Evolutionary conservation across 768 basidiomycete species (phyloP).

Genomic region (Pulveroboletus sp.): DNA sequence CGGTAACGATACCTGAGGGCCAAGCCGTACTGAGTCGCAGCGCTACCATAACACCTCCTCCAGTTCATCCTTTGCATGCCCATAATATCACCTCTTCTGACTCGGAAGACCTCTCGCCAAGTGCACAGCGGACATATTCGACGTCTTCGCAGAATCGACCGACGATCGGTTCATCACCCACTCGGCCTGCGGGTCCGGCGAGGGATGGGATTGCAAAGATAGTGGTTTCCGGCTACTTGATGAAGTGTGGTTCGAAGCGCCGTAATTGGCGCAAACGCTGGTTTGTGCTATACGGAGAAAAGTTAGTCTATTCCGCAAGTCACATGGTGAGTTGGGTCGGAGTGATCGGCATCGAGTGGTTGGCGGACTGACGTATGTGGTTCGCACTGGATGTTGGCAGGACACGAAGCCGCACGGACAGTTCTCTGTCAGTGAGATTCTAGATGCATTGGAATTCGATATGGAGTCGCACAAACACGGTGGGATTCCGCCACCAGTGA

Average conservation of each 20-base stretch:
- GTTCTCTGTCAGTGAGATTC: constrained; percentile 78
- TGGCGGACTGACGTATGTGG: constrained; percentile 7
- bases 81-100: constrained; percentile 71
- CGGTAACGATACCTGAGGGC: constrained; percentile 49
- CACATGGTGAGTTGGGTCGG: constrained; percentile 76
- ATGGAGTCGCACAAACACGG: constrained; percentile 52
- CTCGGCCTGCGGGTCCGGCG: constrained; percentile 31
- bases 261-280: constrained; percentile 96
- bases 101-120: constrained; percentile 66
- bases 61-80: constrained; percentile 38
- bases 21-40: constrained; percentile 28
- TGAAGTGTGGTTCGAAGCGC: constrained; percentile 93
- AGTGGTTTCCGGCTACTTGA: constrained; percentile 85
- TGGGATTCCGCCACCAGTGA: constrained; percentile 30
- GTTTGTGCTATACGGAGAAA: constrained; percentile 91
- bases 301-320: constrained; percentile 81
- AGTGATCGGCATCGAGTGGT: constrained; percentile 12
- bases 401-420: constrained; percentile 86
- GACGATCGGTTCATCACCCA: constrained; percentile 41
- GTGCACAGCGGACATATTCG: constrained; percentile 39
- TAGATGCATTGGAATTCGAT: constrained; percentile 90
- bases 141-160: constrained; percentile 44
- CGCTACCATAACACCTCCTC: constrained; percentile 43
- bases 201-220: constrained; percentile 66
- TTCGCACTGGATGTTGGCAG: constrained; percentile 39